Percentiles rank a stretch among this genome's conserved stretches.
These are phyloP conservation scores for Phytophthora pinifolia DNA, from an alignment of 352 stramenopile genomes.

Conservation along the genomic window DNA sequence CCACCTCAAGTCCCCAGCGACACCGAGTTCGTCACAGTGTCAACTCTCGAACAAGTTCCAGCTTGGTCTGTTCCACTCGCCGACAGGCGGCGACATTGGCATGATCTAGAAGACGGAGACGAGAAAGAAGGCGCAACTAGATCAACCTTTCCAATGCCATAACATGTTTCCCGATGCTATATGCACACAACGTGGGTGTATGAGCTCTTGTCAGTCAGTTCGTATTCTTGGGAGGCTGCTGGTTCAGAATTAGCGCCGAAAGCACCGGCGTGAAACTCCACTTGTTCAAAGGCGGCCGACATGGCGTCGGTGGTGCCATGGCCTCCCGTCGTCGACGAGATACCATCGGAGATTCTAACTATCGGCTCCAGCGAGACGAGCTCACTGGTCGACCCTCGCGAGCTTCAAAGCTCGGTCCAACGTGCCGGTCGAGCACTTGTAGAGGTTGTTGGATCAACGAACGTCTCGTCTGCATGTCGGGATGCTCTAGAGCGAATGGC, in stretches of 20 bases:
- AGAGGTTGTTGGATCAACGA: not conserved
- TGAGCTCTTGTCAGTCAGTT: too few relatives aligned
- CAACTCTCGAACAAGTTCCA: constrained; percentile 28
- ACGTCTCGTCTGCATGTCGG: constrained; percentile 7
- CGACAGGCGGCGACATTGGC: constrained; percentile 13
- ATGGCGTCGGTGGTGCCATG: constrained; percentile 16
- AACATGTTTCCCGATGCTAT: too few relatives aligned
- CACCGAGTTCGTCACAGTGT: constrained; percentile 12
- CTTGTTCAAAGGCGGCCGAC: not conserved
- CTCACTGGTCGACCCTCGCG: not conserved
- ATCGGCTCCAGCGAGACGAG: not conserved
- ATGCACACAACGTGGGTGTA: too few relatives aligned
- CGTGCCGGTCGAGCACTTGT: constrained; percentile 10
- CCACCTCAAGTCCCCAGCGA: constrained; percentile 8
- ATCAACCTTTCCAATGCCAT: too few relatives aligned
- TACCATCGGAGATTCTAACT: not conserved
- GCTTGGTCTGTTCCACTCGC: constrained; percentile 22
- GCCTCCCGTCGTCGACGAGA: not conserved
- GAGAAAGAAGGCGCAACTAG: too few relatives aligned
- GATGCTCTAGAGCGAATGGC: constrained; percentile 9
- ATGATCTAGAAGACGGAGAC: constrained; percentile 18
- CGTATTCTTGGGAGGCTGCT: too few relatives aligned
- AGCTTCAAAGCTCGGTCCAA: constrained; percentile 1
- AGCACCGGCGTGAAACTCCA: too few relatives aligned
- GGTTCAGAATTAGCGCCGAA: too few relatives aligned